These are phyloP conservation scores for Psidium friedrichsthalianum DNA, from an alignment of 345 rosid species.

Conservation along the genomic window DNA sequence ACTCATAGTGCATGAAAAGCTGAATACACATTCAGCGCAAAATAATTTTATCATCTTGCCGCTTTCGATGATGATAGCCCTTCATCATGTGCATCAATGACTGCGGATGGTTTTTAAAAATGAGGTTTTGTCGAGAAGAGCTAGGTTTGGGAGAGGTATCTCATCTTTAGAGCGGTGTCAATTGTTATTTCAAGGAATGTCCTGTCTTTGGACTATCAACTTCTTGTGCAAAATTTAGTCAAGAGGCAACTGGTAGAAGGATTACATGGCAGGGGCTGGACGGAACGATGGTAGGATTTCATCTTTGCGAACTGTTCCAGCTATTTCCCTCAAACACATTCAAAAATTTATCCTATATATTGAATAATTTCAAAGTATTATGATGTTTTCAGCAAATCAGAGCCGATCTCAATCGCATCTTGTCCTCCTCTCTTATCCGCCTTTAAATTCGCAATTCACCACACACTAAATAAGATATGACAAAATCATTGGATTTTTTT, in stretches of 20 bases:
- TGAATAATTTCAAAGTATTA: too few species aligned
- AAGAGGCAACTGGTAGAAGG: neutral
- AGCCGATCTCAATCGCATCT: too few species aligned
- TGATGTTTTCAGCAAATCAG: too few species aligned
- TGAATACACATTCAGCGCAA: too few species aligned
- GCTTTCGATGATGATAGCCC: neutral
- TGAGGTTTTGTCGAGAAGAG: neutral
- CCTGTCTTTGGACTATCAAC: neutral
- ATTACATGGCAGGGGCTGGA: neutral
- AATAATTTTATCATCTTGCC: too few species aligned
- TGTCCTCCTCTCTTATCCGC: too few species aligned
- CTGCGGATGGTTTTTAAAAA: neutral
- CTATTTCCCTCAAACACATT: too few species aligned
- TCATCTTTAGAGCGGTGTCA: neutral
- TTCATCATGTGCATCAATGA: neutral
- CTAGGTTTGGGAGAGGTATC: neutral
- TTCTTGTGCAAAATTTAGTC: neutral
- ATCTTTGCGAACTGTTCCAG: neutral
- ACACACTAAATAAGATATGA: too few species aligned
- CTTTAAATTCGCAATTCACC: too few species aligned
- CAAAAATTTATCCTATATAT: too few species aligned
- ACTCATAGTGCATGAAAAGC: too few species aligned
- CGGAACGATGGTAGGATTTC: neutral
- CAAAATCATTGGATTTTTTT: too few species aligned
- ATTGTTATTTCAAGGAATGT: neutral